These are phyloP conservation scores for Solanum medicagineum DNA, from an alignment of 257 asterid species.

Conservation along the genomic window DNA sequence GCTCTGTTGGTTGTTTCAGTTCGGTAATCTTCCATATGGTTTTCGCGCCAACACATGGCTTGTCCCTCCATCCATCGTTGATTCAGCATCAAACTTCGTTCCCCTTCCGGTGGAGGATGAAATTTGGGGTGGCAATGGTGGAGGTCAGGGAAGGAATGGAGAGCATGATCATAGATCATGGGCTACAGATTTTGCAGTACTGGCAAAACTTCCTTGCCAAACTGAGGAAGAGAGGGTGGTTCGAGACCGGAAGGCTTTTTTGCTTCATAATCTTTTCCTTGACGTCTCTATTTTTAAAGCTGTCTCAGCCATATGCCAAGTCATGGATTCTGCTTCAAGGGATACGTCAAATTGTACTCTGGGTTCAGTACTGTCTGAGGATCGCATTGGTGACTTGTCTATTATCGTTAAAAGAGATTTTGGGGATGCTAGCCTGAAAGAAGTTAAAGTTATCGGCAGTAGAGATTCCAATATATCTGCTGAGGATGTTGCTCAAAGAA, in stretches of 20 bases:
- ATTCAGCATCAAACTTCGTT: conserved; percentile 34
- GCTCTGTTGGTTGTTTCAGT: conserved; percentile 37
- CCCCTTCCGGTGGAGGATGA: conserved; percentile 83
- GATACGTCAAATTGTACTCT: conserved; percentile 17
- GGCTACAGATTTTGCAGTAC: conserved; percentile 75
- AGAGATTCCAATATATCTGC: conserved; percentile 28
- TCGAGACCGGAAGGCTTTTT: conserved; percentile 93
- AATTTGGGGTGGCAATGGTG: conserved; percentile 92
- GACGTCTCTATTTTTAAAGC: conserved; percentile 81
- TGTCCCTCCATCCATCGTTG: conserved; percentile 58
- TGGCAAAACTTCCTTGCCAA: conserved; percentile 82
- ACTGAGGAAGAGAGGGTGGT: conserved; percentile 93
- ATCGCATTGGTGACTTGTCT: conserved; percentile 56
- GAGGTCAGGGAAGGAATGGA: conserved; percentile 80
- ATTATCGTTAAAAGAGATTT: conserved; percentile 61
- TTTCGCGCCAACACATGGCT: conserved; percentile 99
- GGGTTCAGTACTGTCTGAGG: conserved; percentile 58
- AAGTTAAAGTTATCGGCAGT: conserved; percentile 35
- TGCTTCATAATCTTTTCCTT: conserved; percentile 86
- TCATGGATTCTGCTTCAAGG: conserved; percentile 32
- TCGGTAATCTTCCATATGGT: conserved; percentile 97
- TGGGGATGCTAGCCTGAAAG: conserved; percentile 49
- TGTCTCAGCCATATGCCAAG: conserved; percentile 68
- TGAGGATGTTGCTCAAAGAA: conserved; percentile 51
- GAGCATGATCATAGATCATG: conserved; percentile 79